Evolutionary conservation across 2,329 filamentous ascomycete species (phyloP).

Genomic region (Stachybotrys chartarum): DNA sequence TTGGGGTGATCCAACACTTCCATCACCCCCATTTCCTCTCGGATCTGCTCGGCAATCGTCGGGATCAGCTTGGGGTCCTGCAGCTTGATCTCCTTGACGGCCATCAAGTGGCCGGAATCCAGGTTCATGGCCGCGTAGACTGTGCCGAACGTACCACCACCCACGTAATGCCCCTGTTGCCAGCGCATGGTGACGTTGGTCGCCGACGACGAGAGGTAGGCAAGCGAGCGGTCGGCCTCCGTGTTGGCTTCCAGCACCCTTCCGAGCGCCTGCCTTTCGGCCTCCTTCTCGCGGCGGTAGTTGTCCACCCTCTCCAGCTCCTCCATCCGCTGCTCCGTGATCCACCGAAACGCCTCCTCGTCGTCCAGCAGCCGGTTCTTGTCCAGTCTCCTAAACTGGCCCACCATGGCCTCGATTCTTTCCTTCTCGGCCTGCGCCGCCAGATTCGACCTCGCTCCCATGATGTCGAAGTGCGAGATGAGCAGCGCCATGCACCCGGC

Average conservation of each 20-base stretch:
- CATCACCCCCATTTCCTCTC: slow-evolving; percentile 93
- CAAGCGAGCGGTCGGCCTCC: slow-evolving; percentile 90
- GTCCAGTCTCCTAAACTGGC: slow-evolving; percentile 71
- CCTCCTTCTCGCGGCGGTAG: slow-evolving; percentile 67
- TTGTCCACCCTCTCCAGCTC: slow-evolving; percentile 73
- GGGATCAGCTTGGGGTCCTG: slow-evolving; percentile 96
- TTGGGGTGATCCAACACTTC: slow-evolving; percentile 96
- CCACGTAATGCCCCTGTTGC: slow-evolving; percentile 98
- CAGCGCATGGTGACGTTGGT: slow-evolving; percentile 94
- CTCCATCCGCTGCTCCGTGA: slow-evolving; percentile 68
- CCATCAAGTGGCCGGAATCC: slow-evolving; percentile 94
- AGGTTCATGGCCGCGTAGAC: slow-evolving; percentile 97
- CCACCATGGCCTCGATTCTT: slow-evolving; percentile 70
- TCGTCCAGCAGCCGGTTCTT: slow-evolving; percentile 69
- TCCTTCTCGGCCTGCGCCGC: slow-evolving; percentile 93
- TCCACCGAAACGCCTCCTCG: slow-evolving; percentile 70
- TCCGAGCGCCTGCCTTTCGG: slow-evolving; percentile 80
- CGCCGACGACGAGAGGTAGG: slow-evolving; percentile 86
- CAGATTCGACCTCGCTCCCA: slow-evolving; percentile 88
- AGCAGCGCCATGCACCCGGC: slow-evolving; percentile 95
- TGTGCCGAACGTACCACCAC: slow-evolving; percentile 92
- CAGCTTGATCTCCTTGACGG: slow-evolving; percentile 94
- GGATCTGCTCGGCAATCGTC: slow-evolving; percentile 86
- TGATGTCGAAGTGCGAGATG: slow-evolving; percentile 98
- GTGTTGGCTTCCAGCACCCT: slow-evolving; percentile 90